These are phyloP conservation scores for Cyberlindnera samutprakarnensis DNA, from an alignment of 805 yeast species.

Conservation along the genomic window DNA sequence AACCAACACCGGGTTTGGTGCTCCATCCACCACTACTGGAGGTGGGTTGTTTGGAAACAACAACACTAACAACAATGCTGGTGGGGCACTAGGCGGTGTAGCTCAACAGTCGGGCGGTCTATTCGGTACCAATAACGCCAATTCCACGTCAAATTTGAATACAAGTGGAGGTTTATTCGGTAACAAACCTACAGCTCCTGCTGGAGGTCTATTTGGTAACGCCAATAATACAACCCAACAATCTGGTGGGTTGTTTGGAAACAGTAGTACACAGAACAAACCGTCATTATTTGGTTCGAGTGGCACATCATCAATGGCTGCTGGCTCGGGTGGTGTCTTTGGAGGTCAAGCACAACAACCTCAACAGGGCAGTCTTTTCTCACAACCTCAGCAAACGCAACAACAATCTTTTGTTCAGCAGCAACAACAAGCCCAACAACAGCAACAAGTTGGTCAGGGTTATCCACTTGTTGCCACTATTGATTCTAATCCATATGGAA, in stretches of 20 bases:
- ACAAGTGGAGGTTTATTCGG: slow-evolving; percentile 33
- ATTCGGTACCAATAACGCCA: slow-evolving; percentile 28
- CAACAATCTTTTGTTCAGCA: slow-evolving; percentile 15
- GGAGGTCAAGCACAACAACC: slow-evolving; percentile 14
- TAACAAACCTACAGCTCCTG: slow-evolving; percentile 24
- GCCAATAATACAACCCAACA: slow-evolving; percentile 21
- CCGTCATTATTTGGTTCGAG: slow-evolving; percentile 26
- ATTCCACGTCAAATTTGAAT: slow-evolving; percentile 11
- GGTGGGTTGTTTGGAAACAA: slow-evolving; percentile 35
- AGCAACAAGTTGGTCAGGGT: slow-evolving; percentile 11
- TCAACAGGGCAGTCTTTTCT: slow-evolving; percentile 26
- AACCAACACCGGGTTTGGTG: slow-evolving; percentile 7
- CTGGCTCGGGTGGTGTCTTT: slow-evolving; percentile 16
- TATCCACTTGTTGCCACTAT: slow-evolving; percentile 23
- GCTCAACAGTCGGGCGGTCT: slow-evolving; percentile 28
- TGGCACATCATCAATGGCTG: slow-evolving; percentile 14
- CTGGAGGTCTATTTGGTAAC: slow-evolving; percentile 20
- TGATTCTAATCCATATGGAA: slow-evolving; percentile 69
- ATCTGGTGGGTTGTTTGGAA: slow-evolving; percentile 26
- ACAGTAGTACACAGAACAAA: slow-evolving; percentile 9
- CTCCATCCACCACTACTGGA: slow-evolving; percentile 16
- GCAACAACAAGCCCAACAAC: slow-evolving; percentile 15
- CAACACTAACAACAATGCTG: not conserved
- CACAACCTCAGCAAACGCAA: slow-evolving; percentile 11
- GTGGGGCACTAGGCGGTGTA: not conserved